These are phyloP conservation scores for Wickerhamomyces subpelliculosus DNA, from an alignment of 805 yeast species.

Conservation along the genomic window DNA sequence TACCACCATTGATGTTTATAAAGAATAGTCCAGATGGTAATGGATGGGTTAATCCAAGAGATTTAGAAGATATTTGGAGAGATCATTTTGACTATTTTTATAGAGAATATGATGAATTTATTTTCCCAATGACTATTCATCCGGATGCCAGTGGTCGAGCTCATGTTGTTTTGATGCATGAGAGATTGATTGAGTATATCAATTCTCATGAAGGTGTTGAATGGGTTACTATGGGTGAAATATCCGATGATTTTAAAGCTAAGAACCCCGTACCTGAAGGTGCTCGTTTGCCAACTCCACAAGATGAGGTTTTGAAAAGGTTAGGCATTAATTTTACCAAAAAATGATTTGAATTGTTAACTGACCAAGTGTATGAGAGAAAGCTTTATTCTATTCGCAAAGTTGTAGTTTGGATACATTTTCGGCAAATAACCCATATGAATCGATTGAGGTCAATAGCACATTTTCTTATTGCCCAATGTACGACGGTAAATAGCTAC, in stretches of 20 bases:
- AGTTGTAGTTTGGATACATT: too few species aligned
- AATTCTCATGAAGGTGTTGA: slow-evolving; percentile 32
- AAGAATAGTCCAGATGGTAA: slow-evolving; percentile 25
- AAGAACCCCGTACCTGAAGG: slow-evolving; percentile 22
- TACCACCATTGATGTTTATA: slow-evolving; percentile 30
- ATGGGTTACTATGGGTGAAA: slow-evolving; percentile 33
- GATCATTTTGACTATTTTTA: slow-evolving; percentile 32
- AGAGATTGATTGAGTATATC: slow-evolving; percentile 28
- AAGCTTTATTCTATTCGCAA: too few species aligned
- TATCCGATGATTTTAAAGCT: slow-evolving; percentile 25
- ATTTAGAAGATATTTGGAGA: slow-evolving; percentile 31
- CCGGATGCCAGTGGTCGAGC: slow-evolving; percentile 33
- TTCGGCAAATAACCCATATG: too few species aligned
- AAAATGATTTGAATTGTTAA: neutral
- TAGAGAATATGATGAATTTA: slow-evolving; percentile 29
- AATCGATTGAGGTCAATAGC: too few species aligned
- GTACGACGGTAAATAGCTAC: too few species aligned
- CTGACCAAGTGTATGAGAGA: too few species aligned
- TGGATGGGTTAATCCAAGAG: slow-evolving; percentile 31
- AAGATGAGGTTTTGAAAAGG: slow-evolving; percentile 5
- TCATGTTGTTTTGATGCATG: slow-evolving; percentile 30
- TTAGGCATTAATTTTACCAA: neutral
- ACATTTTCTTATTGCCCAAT: too few species aligned
- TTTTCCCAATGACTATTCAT: slow-evolving; percentile 31
- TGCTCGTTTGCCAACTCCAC: slow-evolving; percentile 21